These are phyloP conservation scores for Fusarium protoensiforme DNA, from an alignment of 2,329 filamentous ascomycete species.

Conservation along the genomic window DNA sequence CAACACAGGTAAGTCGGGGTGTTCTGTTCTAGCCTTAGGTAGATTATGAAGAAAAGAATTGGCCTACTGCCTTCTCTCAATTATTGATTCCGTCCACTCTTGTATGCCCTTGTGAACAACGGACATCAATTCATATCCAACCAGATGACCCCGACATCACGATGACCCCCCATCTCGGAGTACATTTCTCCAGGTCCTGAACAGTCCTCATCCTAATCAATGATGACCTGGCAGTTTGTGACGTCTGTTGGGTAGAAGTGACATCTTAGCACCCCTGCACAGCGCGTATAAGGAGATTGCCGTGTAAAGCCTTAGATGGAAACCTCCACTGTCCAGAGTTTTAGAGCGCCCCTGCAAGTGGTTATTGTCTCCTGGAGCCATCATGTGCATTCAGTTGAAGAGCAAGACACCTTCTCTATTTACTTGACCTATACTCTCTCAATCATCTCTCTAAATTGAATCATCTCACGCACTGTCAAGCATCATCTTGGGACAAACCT, in stretches of 20 bases:
- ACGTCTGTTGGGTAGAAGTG: neutral
- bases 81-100: neutral
- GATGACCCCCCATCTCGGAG: neutral
- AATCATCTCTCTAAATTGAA: constrained; percentile 3
- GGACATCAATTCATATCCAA: neutral
- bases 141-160: neutral
- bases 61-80: neutral
- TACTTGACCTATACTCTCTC: neutral
- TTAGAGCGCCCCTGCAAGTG: neutral
- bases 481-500: constrained; percentile 20
- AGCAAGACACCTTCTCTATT: neutral
- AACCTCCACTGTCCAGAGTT: neutral
- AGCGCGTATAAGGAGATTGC: constrained; percentile 1
- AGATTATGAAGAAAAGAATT: neutral
- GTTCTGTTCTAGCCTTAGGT: neutral
- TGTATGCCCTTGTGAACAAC: neutral
- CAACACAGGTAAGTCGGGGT: neutral
- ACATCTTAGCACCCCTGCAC: neutral
- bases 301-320: neutral
- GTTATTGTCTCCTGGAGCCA: neutral
- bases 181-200: neutral
- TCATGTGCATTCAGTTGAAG: neutral
- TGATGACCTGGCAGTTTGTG: neutral
- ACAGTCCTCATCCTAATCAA: neutral
- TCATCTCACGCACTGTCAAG: neutral